Conservation (phyloP, 495 filamentous ascomycete species). For the Aspergillus nidulans region DNA sequence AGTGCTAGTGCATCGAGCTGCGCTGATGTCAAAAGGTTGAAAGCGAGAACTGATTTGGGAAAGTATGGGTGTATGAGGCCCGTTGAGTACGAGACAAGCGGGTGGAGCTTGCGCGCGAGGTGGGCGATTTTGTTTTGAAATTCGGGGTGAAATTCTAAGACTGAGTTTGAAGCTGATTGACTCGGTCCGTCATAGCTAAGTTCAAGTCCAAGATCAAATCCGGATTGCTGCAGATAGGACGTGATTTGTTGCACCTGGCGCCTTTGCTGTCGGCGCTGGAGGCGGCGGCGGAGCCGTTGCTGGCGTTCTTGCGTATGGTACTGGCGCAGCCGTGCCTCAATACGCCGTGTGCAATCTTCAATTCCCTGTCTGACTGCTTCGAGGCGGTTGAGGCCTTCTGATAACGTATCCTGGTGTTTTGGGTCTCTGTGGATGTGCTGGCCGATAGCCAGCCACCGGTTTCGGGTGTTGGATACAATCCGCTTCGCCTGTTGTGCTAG, state of each 20-base stretch:
- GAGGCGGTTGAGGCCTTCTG: background rate
- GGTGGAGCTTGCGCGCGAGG: conserved; percentile 31
- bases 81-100: conserved; percentile 44
- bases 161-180: background rate
- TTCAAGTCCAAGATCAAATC: background rate
- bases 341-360: background rate
- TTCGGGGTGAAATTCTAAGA: conserved; percentile 4
- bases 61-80: conserved; percentile 61
- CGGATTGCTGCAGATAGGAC: background rate
- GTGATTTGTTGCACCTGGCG: background rate
- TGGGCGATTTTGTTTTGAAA: conserved; percentile 27
- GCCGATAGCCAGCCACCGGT: background rate
- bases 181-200: background rate
- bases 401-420: background rate
- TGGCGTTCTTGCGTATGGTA: background rate
- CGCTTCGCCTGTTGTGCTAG: background rate
- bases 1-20: conserved; percentile 68
- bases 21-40: conserved; percentile 52
- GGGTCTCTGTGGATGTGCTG: background rate
- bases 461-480: background rate
- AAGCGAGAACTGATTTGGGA: conserved; percentile 64
- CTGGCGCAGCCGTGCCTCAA: background rate
- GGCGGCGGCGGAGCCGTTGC: background rate
- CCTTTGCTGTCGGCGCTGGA: background rate
- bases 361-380: background rate